phyloP scores from a whole-genome alignment of 306 rosid species.

The Pachyrhizus erosus region DNA sequence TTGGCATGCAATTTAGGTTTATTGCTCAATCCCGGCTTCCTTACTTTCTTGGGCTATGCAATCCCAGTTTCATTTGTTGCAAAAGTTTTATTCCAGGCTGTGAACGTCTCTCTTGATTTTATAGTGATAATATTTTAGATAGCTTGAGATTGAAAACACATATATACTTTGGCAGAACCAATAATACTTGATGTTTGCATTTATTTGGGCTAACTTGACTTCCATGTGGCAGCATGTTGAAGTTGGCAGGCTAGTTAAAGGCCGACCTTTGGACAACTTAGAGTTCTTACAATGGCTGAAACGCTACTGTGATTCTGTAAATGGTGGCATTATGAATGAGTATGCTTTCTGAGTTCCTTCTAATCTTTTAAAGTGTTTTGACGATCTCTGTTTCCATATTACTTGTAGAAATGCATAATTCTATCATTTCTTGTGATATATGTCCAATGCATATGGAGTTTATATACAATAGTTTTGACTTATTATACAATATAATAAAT shows the following conservation, averaged over 20 bases:
- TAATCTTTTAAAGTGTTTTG: conserved; percentile 3
- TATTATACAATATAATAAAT: neutral
- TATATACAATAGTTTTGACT: neutral
- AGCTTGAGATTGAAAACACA: neutral
- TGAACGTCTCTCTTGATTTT: conserved; percentile 15
- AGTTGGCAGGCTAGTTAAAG: conserved; percentile 95
- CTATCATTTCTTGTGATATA: conserved; percentile 2
- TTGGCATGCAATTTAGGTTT: conserved; percentile 10
- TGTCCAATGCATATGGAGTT: neutral
- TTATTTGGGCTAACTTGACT: conserved; percentile 32
- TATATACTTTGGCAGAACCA: conserved; percentile 3
- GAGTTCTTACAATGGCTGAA: conserved; percentile 99
- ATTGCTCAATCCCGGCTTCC: conserved; percentile 15
- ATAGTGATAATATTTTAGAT: conserved; percentile 1
- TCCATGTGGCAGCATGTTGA: conserved; percentile 77
- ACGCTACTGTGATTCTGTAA: conserved; percentile 96
- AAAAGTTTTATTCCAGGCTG: conserved; percentile 23
- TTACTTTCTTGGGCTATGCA: conserved; percentile 16
- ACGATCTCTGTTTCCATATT: neutral
- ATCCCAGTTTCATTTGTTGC: conserved; percentile 9
- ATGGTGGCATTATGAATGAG: conserved; percentile 97
- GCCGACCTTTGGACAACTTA: conserved; percentile 96
- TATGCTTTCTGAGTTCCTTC: conserved; percentile 42
- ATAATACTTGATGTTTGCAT: conserved; percentile 19
- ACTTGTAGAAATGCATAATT: conserved; percentile 19